Evolutionary conservation across 176 grass and related monocot genomes (phyloP).

Genomic region (Triticum aestivum): DNA sequence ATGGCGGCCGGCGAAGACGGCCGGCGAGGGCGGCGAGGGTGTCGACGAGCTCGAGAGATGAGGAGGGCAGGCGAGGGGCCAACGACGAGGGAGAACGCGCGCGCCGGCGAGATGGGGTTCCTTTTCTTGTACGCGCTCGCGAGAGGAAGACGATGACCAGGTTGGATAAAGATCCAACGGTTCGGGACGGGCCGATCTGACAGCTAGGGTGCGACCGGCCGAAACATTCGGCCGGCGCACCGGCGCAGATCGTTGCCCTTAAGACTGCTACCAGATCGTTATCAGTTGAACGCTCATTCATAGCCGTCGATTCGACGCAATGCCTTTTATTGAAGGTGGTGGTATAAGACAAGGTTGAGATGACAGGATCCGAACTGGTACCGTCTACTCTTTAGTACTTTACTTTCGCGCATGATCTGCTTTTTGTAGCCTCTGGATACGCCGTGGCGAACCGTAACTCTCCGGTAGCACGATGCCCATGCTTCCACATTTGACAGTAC

Average conservation of each 20-base stretch:
- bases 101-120: no score
- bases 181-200: no score
- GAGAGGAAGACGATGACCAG: no score
- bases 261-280: not conserved
- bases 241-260: not conserved
- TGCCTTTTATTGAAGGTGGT: not conserved
- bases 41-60: no score
- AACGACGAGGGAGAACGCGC: no score
- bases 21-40: no score
- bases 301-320: not conserved
- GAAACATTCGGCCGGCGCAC: no score
- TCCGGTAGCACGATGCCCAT: not conserved
- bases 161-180: no score
- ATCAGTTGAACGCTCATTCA: not conserved
- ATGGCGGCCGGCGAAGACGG: no score
- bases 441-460: slow-evolving; percentile 41
- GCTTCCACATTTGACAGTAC: not conserved
- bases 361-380: slow-evolving; percentile 19
- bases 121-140: no score
- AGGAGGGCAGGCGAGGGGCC: no score
- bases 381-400: not conserved
- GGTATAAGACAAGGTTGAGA: not conserved
- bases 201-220: no score
- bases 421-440: slow-evolving; percentile 10
- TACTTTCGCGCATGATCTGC: not conserved